These are phyloP conservation scores for Allantophomopsis cytisporea DNA, from an alignment of 2,329 filamentous ascomycete species.

Conservation along the genomic window DNA sequence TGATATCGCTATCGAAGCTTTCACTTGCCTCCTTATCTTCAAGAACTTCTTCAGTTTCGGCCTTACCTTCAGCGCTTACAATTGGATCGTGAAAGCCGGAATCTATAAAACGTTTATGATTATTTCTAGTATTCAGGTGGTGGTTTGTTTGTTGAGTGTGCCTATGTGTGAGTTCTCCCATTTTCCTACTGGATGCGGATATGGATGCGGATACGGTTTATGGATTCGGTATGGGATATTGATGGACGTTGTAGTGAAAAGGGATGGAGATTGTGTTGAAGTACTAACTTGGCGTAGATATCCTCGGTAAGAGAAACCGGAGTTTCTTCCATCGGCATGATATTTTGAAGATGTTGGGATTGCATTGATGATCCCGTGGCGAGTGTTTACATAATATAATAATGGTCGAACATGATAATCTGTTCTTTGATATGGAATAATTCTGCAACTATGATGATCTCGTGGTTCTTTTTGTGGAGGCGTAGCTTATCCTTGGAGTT, in stretches of 20 bases:
- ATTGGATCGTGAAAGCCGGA: slow-evolving; percentile 63
- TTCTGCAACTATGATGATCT: too few species aligned
- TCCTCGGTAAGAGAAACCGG: slow-evolving; percentile 67
- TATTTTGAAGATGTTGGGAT: slow-evolving; percentile 29
- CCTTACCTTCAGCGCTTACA: slow-evolving; percentile 70
- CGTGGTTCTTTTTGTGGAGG: too few species aligned
- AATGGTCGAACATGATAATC: too few species aligned
- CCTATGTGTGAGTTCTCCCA: slow-evolving; percentile 55
- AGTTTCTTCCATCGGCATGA: slow-evolving; percentile 67
- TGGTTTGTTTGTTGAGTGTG: slow-evolving; percentile 59
- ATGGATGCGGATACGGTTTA: too few species aligned
- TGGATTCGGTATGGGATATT: too few species aligned
- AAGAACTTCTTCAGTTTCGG: slow-evolving; percentile 90
- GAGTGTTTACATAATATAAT: too few species aligned
- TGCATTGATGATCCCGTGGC: background rate
- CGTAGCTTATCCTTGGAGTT: too few species aligned
- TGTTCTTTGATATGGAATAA: too few species aligned
- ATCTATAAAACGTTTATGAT: slow-evolving; percentile 50
- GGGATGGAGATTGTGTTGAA: slow-evolving; percentile 1
- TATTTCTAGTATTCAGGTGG: slow-evolving; percentile 65
- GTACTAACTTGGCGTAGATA: slow-evolving; percentile 32
- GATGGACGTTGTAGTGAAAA: background rate
- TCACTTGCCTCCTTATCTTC: slow-evolving; percentile 83
- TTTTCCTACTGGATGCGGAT: background rate
- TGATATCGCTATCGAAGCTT: slow-evolving; percentile 73